Base-by-base conservation (phyloP, 2,329 filamentous ascomycete genomes). In the Trichoderma sp. region DNA sequence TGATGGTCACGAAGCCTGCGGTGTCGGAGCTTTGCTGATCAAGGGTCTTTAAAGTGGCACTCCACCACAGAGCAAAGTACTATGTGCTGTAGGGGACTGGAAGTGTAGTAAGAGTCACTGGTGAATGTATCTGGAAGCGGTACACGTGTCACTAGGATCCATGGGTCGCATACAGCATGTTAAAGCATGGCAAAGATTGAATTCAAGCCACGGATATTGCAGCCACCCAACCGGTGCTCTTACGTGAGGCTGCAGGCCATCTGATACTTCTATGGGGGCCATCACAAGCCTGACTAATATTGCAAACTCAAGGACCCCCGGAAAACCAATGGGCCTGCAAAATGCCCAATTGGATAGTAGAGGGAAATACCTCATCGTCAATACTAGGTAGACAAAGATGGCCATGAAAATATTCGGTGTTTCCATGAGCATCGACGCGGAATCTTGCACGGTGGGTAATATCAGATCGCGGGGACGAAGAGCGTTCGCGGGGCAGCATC, bases 21-120 rank as follows among this genome's bases (percentile, higher is more conserved):
- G 54, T 66, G 54, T 66, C 64, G 64, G 64, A 66, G 64, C 42
- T 50, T 48, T n/a, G 22, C 22, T 50, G 37, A 37, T 39, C 19
- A 58, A 39, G 37, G 53, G 42, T 52, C 39, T 7, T 13, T 10
- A 19, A 3, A 27, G 19, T 8, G 34, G 53, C 19, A n/a, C 34
- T 58, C 50, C 50, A 27, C 22, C 35, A 58, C 12, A 13, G 5
- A 25, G 19, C 39, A 19, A 45, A n/a, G 39, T 45, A n/a, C n/a
- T 45, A 8, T 42, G 34, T n/a, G 5, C 39, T 19, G 39, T 2
- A n/a, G 7, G 39, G 34, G 13, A 35, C 54, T n/a, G 27, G 15
- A 10, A 35, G 6, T 25, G 34, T n/a, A 17, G 50, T 29, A 32
- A 12, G 25, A 37, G 45, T 19, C 15, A 52, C 52, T 27, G 29